These are phyloP conservation scores for Neolecta irregularis DNA, from an alignment of 1,139 yeast species.

Conservation along the genomic window DNA sequence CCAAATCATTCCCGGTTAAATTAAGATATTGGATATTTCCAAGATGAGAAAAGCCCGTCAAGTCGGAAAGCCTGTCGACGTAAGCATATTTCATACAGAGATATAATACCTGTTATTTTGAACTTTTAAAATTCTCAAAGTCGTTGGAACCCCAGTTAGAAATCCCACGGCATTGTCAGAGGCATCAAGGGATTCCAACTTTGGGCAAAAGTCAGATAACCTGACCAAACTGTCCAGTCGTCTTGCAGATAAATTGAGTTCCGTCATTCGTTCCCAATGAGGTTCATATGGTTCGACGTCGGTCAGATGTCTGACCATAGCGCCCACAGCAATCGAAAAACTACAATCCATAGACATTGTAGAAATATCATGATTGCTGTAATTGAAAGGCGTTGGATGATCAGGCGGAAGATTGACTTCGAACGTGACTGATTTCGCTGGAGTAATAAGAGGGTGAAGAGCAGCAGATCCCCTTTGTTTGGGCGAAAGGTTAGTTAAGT, in stretches of 20 bases:
- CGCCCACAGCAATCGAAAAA: constrained; percentile 17
- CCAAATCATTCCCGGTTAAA: constrained; percentile 22
- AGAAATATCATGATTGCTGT: constrained; percentile 2
- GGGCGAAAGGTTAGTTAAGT: neutral
- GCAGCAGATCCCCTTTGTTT: neutral
- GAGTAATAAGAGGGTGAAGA: constrained; percentile 5
- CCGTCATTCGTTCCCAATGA: constrained; percentile 25
- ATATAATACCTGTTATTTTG: constrained; percentile 18
- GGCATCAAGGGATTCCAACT: constrained; percentile 21
- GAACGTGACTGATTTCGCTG: constrained; percentile 2
- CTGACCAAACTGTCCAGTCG: constrained; percentile 22
- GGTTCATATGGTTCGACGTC: constrained; percentile 22
- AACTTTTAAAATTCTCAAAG: constrained; percentile 21
- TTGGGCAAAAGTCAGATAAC: constrained; percentile 26
- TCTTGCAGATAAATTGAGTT: constrained; percentile 22
- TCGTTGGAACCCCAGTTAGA: constrained; percentile 25
- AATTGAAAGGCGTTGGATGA: neutral
- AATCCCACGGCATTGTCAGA: constrained; percentile 24
- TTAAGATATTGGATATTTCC: constrained; percentile 23
- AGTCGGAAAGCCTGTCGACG: constrained; percentile 18
- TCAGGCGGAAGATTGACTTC: constrained; percentile 4
- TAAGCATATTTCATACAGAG: neutral
- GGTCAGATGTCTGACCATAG: constrained; percentile 23
- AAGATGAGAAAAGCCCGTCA: constrained; percentile 21
- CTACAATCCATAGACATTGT: constrained; percentile 7